A percentile compares a stretch with the other conserved stretches of the same genome.
Conservation (phyloP, 306 rosid genomes). For the Aeschynomene evenia region DNA sequence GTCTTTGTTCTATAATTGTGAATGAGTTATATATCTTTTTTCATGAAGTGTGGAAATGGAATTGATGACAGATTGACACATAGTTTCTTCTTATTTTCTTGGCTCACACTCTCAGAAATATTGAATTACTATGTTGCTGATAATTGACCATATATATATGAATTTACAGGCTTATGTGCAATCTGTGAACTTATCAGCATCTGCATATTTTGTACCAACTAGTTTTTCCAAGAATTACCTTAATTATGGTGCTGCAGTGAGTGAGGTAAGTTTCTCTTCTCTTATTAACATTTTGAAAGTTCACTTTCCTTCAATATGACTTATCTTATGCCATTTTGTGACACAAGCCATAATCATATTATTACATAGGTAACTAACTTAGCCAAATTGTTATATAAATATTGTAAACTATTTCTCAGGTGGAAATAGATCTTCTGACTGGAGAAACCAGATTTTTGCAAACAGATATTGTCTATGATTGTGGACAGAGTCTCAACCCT, state of each 20-base stretch:
- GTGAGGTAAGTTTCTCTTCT: conserved; percentile 58
- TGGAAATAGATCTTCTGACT: conserved; percentile 77
- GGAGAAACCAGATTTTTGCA: conserved; percentile 72
- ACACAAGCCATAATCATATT: not conserved
- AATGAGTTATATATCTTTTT: not conserved
- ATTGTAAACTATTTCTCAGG: conserved; percentile 50
- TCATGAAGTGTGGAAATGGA: not conserved
- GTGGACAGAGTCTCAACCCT: conserved; percentile 94
- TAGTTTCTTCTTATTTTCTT: not conserved
- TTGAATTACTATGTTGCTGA: conserved; percentile 1
- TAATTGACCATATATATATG: conserved; percentile 6
- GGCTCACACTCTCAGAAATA: not conserved
- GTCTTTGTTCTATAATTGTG: not conserved
- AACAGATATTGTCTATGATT: conserved; percentile 77
- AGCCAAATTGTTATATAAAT: conserved; percentile 4
- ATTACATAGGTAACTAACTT: not conserved
- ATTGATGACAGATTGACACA: too few relatives aligned
- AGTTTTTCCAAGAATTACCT: conserved; percentile 44
- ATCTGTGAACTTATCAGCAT: conserved; percentile 69
- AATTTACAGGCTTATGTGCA: conserved; percentile 52
- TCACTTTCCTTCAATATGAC: not conserved
- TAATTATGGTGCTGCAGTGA: conserved; percentile 84
- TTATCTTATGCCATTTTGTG: not conserved
- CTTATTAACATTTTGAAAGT: not conserved
- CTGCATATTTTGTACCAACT: conserved; percentile 55